These are phyloP conservation scores for Cladochytrium replicatum DNA, from an alignment of 192 early-diverging fungal species.

Conservation along the genomic window DNA sequence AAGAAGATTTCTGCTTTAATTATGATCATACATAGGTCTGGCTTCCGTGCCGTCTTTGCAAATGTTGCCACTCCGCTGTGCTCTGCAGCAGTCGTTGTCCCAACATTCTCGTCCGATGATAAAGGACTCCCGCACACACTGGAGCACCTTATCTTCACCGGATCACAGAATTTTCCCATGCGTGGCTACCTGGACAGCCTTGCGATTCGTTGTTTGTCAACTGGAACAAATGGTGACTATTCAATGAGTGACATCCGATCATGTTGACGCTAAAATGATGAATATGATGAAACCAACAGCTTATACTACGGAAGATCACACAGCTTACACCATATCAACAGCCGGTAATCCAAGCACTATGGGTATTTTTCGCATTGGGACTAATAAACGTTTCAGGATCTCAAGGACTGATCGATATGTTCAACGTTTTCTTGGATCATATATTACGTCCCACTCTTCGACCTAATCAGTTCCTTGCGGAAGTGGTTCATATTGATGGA, in stretches of 20 bases:
- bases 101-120: constrained; percentile 54
- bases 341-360: constrained; percentile 13
- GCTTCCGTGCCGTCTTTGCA: constrained; percentile 48
- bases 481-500: constrained; percentile 70
- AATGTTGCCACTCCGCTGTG: constrained; percentile 54
- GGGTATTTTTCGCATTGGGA: not conserved
- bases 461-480: constrained; percentile 62
- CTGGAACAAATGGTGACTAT: constrained; percentile 71
- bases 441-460: constrained; percentile 62
- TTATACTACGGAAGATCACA: constrained; percentile 51
- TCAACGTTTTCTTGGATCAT: constrained; percentile 76
- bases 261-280: not conserved
- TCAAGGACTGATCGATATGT: constrained; percentile 57
- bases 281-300: constrained; percentile 9
- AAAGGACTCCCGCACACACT: constrained; percentile 77
- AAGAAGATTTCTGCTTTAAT: too few relatives aligned
- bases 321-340: constrained; percentile 60
- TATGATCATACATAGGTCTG: not conserved
- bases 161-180: constrained; percentile 53
- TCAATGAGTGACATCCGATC: constrained; percentile 35
- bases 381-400: constrained; percentile 30
- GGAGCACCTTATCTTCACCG: constrained; percentile 77
- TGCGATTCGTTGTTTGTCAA: constrained; percentile 61
- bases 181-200: constrained; percentile 65
- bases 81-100: constrained; percentile 59